Base-by-base conservation (phyloP, 169 alveolate genomes). In the Plasmodium blacklocki region DNA sequence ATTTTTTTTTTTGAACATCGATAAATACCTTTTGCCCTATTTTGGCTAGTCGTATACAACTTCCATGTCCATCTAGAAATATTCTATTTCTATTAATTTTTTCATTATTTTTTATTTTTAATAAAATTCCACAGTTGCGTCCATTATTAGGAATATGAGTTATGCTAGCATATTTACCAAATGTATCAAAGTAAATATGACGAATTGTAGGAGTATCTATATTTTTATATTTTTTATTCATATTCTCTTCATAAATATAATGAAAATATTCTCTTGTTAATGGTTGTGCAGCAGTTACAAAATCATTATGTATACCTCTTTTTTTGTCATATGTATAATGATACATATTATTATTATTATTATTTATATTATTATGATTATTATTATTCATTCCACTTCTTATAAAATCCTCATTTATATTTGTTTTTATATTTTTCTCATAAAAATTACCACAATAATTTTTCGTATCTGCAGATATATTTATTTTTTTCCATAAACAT, bases 151-250 rank as follows among this genome's bases (percentile, higher is more conserved):
- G 91, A n/a, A 83, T 70, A 21, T 83, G 91, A 15, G 91, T 83
- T 19, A 83, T 54, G 45, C 54, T 68, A 7, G 91, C 91, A 68
- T 68, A 83, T 50, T 83, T 83, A 0, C 91, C 91, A 45, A 83
- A 83, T 11, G 23, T 83, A 45, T 83, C 91, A 68, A 83, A 83
- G 18, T 83, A 83, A 43, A 83, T 83, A 68, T 83, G 91, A 1
- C 91, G 71, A 19, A 83, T 83, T 1, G 91, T 83, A 12, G 91
- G 91, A 1, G 91, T 83, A 26, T 83, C 91, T n/a, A 83, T 58
- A 58, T 83, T 83, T 83, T 70, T 67, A 29, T 83, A 23, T 59
- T 54, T 83, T 72, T 66, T 32, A 72, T 83, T 83, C 83, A 83
- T 68, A 39, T 83, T 68, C 26, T 83, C 91, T 68, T 83, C 91